Evolutionary conservation across 345 rosid species (phyloP), one percentile per base, ranked within the genome.

Genomic region (Citrus trifoliata): DNA sequence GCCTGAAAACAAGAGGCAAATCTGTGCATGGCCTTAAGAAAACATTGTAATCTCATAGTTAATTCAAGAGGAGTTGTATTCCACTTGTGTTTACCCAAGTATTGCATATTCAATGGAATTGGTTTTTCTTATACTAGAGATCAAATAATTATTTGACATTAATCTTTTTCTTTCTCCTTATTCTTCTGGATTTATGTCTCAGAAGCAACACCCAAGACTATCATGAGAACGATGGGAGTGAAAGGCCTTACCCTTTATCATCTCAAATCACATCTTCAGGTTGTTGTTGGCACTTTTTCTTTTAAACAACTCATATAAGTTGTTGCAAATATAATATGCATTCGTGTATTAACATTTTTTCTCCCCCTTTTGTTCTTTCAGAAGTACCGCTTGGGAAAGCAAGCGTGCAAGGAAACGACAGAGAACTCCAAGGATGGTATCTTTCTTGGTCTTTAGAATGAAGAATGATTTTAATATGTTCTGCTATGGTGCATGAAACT

Each of bases 181-280:
- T 76, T 53, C 55, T 76, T 55, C 63, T 63, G 32, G 35, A 56
- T 69, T 7, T 81, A 59, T 55, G 78, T 80, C 75, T 81, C 91
- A 93, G 96, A 93, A 87, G 98, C 98, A 70, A 94, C 98, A 5
- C 98, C 98, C 0, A 94, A 94, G 87, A 91, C 94, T 75, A 91
- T 94, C 60, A 78, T 94, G 98, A 89, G 96, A 81, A 91, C 95
- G 2, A 94, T 94, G 98, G 94, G 94, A 56, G 98, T 94, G 71
- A 94, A 94, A 80, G 97, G 98, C 72, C 94, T 94, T 25, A 94
- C 98, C 16, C 92, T 94, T n/a, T 94, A 92, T 85, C 98, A 94
- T 81, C 82, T 94, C 70, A 94, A 94, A 84, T 92, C 97, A 68
- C 97, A 94, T 86, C 95, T 94, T 83, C 98, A 94, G 98, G 98